Evolutionary conservation across 2,329 filamentous ascomycete genomes (phyloP), one percentile per base, ranked within the genome.

Genomic region (Fragosphaeria purpurea): DNA sequence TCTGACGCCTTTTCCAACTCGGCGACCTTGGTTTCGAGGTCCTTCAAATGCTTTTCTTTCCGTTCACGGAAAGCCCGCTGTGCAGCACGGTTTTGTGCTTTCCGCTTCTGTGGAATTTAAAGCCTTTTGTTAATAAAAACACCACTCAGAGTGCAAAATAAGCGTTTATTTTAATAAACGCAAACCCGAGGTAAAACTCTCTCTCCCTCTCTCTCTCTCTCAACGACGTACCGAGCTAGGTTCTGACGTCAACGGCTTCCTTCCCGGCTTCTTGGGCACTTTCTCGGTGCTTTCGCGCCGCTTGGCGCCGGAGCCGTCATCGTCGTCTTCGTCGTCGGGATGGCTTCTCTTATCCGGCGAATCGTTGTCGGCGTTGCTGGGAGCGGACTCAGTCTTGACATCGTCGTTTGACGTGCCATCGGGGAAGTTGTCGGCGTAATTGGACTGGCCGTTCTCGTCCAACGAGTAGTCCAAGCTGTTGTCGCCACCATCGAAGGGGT

Each of bases 171-270:
- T 22, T 22, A 3, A 22, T 22, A 22, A 22, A 22, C 22, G 22
- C 22, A 22, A 22, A 22, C 22, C 22, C 22, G 22, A 3, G 22
- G 22, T 22, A 22, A 22, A 22, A 22, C 22, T 22, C 22, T 22
- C 22, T 22, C 22, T 22, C 22, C 22, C 22, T 22, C 22, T 22
- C 22, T 22, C 22, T 22, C 22, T 3, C 22, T 22, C 22, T 22
- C 22, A 22, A 22, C 22, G 41, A 80, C 90, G 73, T 82, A 97
- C 91, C 58, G 90, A 93, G 59, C 87, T 97, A 31, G 93, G 93
- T 67, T 97, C 93, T 30, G 88, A 94, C 45, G 88, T 97, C 61
- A 97, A 75, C 22, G 91, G 93, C 74, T 98, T 98, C 56, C 93
- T 82, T 47, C 93, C 93, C 5, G 93, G 91, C 71, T 97, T 98